A percentile compares a stretch with the other conserved stretches of the same genome.
phyloP scores from a whole-genome alignment of 2,329 filamentous ascomycete species.

The Beauveria sp. region DNA sequence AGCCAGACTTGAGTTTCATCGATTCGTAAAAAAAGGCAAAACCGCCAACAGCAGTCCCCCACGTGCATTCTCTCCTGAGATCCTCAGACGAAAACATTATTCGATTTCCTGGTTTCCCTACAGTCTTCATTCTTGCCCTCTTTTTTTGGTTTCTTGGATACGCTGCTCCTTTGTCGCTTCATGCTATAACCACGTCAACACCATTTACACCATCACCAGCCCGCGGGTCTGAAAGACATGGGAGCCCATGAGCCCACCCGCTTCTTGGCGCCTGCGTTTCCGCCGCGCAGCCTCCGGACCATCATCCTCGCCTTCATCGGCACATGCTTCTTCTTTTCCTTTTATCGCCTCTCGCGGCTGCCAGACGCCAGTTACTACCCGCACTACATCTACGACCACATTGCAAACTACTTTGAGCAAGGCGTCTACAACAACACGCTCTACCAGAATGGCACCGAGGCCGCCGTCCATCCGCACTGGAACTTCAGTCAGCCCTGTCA shows the following conservation, averaged over 20 bases:
- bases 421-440: conserved; percentile 32
- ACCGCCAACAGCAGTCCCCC: neutral
- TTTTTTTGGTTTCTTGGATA: conserved; percentile 13
- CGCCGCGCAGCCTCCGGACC: conserved; percentile 21
- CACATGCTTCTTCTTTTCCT: conserved; percentile 21
- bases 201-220: neutral
- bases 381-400: conserved; percentile 22
- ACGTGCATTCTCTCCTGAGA: neutral
- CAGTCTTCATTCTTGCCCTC: neutral
- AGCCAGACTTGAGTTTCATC: neutral
- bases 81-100: neutral
- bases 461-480: conserved; percentile 25
- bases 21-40: neutral
- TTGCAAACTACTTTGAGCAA: conserved; percentile 23
- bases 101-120: neutral
- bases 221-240: conserved; percentile 7
- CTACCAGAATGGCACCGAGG: conserved; percentile 28
- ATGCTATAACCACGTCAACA: neutral
- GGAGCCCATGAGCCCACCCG: conserved; percentile 10
- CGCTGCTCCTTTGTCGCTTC: neutral
- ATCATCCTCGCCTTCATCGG: conserved; percentile 16
- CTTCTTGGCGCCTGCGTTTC: conserved; percentile 14
- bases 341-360: conserved; percentile 23
- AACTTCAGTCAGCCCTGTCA: conserved; percentile 31
- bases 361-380: conserved; percentile 20